phyloP scores from a whole-genome alignment of 2,329 filamentous ascomycete genomes.

The Penicillium verrucosum region DNA sequence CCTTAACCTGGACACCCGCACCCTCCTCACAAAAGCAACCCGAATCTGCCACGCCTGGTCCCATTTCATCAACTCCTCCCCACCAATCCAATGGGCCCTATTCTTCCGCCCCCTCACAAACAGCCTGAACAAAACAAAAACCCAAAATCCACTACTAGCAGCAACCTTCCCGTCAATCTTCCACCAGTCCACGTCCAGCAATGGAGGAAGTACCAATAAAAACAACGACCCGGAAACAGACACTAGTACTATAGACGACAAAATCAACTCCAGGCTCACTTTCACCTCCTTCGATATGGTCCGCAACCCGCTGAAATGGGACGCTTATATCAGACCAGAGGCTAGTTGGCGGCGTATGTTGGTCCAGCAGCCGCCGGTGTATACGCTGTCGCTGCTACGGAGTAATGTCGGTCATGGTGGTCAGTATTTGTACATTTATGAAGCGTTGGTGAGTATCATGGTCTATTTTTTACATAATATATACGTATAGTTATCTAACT shows the following conservation, averaged over 20 bases:
- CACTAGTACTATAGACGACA: neutral
- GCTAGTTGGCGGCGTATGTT: conserved; percentile 8
- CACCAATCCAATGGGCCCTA: neutral
- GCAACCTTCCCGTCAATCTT: conserved; percentile 1
- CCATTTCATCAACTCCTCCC: neutral
- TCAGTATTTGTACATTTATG: neutral
- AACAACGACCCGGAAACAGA: neutral
- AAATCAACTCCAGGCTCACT: neutral
- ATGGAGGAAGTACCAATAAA: neutral
- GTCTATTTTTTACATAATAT: neutral
- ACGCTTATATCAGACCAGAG: neutral
- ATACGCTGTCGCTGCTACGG: neutral
- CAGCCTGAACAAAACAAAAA: neutral
- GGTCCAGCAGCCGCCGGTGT: conserved; percentile 4
- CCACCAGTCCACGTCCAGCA: neutral
- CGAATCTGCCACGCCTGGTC: conserved; percentile 2
- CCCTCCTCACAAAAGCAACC: conserved; percentile 6
- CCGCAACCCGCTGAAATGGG: neutral
- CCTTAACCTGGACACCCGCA: conserved; percentile 4
- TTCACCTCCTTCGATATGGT: conserved; percentile 2
- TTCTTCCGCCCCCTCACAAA: neutral
- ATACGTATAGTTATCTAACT: neutral
- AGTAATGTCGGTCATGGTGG: conserved; percentile 3
- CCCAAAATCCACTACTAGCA: neutral
- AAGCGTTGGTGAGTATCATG: neutral